A percentile compares a stretch with the other conserved stretches of the same genome.
Conservation (phyloP, 2,329 filamentous ascomycete genomes). For the Colletotrichum neosansevieriae region DNA sequence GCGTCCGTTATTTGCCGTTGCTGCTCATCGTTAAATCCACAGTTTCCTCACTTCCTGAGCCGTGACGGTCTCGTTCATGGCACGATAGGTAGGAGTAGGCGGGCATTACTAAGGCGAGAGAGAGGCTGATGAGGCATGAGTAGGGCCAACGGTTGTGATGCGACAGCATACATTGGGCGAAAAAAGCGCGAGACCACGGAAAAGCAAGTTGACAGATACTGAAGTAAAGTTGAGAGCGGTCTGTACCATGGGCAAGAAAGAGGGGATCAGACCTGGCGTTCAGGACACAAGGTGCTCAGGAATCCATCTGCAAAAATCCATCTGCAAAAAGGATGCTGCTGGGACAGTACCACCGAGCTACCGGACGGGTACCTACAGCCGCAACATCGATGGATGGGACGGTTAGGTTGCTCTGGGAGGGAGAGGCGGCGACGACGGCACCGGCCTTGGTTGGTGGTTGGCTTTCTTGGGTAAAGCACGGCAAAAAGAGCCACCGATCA, state of each 20-base stretch:
- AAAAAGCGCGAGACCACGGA: not conserved
- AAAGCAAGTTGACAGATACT: constrained; percentile 11
- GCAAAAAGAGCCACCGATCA: constrained; percentile 34
- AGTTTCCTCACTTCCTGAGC: not conserved
- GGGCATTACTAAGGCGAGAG: constrained; percentile 1
- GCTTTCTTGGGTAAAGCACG: constrained; percentile 23
- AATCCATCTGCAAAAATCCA: not conserved
- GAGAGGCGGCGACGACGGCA: not conserved
- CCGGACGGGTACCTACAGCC: constrained; percentile 22
- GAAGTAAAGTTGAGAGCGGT: constrained; percentile 24
- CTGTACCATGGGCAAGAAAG: not conserved
- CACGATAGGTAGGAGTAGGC: not conserved
- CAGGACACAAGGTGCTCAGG: no score
- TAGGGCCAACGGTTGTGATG: constrained; percentile 1
- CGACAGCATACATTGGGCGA: not conserved
- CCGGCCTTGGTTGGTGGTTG: not conserved
- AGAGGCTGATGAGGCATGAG: not conserved
- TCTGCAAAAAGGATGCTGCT: not conserved
- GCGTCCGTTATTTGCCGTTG: not conserved
- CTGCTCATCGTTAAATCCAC: not conserved
- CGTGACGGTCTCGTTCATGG: not conserved
- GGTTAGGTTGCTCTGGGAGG: not conserved
- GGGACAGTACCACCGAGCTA: constrained; percentile 24
- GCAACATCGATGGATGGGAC: constrained; percentile 2
- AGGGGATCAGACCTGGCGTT: constrained; percentile 6